Evolutionary conservation across 2,329 filamentous ascomycete species (phyloP).

Genomic region (Dothidotthia symphoricarpi): DNA sequence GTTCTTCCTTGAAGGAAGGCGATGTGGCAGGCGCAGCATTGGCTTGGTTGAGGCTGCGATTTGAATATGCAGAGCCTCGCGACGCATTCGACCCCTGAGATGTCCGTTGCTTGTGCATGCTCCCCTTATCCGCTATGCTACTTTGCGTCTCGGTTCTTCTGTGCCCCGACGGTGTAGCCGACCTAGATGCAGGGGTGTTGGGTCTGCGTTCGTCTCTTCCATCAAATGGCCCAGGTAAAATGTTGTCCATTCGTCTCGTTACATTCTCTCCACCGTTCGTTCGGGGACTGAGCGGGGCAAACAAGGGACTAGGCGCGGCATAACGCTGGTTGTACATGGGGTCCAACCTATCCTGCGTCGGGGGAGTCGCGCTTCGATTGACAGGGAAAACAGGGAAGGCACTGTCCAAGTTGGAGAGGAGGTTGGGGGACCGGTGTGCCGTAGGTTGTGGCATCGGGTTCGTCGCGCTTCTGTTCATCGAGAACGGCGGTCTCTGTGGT

Average conservation of each 20-base stretch:
- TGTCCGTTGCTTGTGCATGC: constrained; percentile 29
- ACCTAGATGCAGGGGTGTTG: constrained; percentile 33
- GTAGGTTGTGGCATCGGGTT: constrained; percentile 36
- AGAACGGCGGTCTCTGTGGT: constrained; percentile 27
- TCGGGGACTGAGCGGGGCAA: constrained; percentile 52
- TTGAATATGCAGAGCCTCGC: constrained; percentile 33
- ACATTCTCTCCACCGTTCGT: constrained; percentile 47
- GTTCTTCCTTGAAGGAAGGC: constrained; percentile 13
- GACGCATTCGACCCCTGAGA: constrained; percentile 35
- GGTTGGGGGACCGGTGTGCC: constrained; percentile 34
- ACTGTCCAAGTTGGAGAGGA: constrained; percentile 46
- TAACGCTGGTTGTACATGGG: constrained; percentile 30
- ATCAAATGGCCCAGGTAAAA: constrained; percentile 67
- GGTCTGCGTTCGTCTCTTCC: constrained; percentile 37
- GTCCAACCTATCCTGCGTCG: constrained; percentile 23
- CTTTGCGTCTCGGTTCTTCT: constrained; percentile 38
- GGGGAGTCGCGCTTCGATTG: constrained; percentile 29
- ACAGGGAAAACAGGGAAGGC: constrained; percentile 56
- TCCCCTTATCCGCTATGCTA: constrained; percentile 27
- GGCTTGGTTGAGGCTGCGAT: constrained; percentile 24
- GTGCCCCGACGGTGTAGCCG: constrained; percentile 29
- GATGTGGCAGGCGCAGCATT: constrained; percentile 1
- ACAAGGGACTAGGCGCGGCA: constrained; percentile 37
- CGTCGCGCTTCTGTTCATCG: constrained; percentile 38
- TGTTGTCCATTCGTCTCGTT: constrained; percentile 63